phyloP scores from a whole-genome alignment of 805 yeast species.

The Candida bentonensis region DNA sequence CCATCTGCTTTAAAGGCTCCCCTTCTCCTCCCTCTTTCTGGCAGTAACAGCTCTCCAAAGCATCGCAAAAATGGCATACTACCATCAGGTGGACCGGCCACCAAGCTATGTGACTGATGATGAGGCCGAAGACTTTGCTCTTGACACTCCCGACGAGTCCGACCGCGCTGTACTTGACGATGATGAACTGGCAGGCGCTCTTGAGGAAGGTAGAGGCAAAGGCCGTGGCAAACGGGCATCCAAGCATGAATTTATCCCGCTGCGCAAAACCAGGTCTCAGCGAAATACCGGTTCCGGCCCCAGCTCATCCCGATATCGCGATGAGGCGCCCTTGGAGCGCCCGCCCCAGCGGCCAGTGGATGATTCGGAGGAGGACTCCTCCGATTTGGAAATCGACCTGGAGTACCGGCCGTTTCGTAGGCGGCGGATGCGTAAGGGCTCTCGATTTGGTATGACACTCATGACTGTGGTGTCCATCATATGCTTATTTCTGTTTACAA shows the following conservation, averaged over 20 bases:
- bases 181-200: neutral
- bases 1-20: too few relatives aligned
- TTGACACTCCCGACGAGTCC: neutral
- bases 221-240: neutral
- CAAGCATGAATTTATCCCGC: neutral
- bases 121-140: neutral
- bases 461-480: neutral
- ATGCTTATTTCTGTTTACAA: neutral
- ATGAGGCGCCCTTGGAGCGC: neutral
- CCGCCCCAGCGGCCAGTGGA: neutral
- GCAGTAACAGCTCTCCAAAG: too few relatives aligned
- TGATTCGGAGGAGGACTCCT: neutral
- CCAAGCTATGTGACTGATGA: constrained; percentile 1
- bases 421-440: neutral
- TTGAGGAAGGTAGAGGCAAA: neutral
- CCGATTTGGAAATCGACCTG: neutral
- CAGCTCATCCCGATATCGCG: neutral
- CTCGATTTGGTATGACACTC: neutral
- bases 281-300: neutral
- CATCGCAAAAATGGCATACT: neutral
- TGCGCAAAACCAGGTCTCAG: neutral
- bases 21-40: too few relatives aligned
- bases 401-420: neutral
- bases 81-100: neutral
- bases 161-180: neutral